These are phyloP conservation scores for Arctostaphylos glauca DNA, from an alignment of 148 eudicot species.

Conservation along the genomic window DNA sequence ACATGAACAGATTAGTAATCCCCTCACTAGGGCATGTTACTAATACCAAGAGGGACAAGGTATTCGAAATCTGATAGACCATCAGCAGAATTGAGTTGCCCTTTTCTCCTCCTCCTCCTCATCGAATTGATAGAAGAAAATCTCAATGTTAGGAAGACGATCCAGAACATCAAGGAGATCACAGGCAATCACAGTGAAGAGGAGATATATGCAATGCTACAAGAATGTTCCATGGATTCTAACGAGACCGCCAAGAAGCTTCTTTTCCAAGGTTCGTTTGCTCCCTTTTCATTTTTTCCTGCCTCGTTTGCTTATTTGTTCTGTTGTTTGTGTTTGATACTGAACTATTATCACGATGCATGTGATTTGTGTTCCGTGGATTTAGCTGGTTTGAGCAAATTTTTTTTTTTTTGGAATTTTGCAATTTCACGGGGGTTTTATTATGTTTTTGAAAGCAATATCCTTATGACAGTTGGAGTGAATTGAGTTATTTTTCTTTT, in stretches of 20 bases:
- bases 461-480: no score
- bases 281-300: not conserved
- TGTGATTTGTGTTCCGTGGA: not conserved
- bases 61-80: no score
- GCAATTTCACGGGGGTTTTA: not conserved
- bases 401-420: not conserved
- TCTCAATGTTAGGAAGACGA: constrained; percentile 29
- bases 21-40: no score
- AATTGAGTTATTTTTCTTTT: no score
- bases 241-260: constrained; percentile 62
- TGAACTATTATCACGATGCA: no score
- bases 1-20: no score
- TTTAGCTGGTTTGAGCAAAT: not conserved
- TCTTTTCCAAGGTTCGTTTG: constrained; percentile 29
- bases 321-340: not conserved
- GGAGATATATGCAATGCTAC: constrained; percentile 61
- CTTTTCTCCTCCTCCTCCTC: not conserved
- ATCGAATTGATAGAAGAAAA: not conserved
- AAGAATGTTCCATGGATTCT: constrained; percentile 72
- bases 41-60: no score
- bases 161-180: no score
- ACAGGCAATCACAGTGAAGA: constrained; percentile 34
- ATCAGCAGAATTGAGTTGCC: not conserved
- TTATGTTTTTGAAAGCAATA: no score
- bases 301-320: not conserved